Evolutionary conservation across 1,284 basidiomycete genomes (phyloP), one percentile per base, ranked within the genome.

Genomic region (Sporisorium exsertum): DNA sequence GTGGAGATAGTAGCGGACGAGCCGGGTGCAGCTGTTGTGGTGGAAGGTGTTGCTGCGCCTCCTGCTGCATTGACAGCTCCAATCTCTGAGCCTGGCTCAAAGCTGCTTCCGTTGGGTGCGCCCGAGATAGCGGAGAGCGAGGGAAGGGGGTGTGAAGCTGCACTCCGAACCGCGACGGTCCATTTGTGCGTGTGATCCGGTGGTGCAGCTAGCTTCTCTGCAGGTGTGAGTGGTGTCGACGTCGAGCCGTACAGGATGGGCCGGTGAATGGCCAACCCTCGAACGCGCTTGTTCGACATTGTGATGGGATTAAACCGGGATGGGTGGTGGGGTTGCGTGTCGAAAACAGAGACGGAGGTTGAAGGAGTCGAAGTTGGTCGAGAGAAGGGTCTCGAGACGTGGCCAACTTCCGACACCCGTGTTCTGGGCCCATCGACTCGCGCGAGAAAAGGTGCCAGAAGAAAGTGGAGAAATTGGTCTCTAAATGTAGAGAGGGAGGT

Each of bases 181-280:
- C 97, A 99, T 77, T 91, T 90, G 86, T 99, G 96, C 3, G 97
- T 98, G 84, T 99, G 97, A 81, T 93, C 91, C 20, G 89, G 89
- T 54, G 87, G 63, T 24, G 78, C 82, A 9, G 86, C 78, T 58
- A 91, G 90, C 58, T 90, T 90, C 83, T 97, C 95, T 77, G 91
- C 90, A 9, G 90, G 88, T 0, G 91, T 92, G 71, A 99, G 86
- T 32, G 95, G 90, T 1, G 90, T 90, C 13, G 96, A 93, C n/a
- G 92, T 93, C 83, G 97, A 98, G 61, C 97, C 97, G 87, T 97
- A 97, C 71, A 98, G 93, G 77, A 99, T 91, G 0, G 95, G 93
- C 49, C 97, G 89, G 85, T 92, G 91, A 64, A 99, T 93, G 78
- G 91, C 92, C 35, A 97, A 87, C 53, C 94, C 95, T 27, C 72